Base-by-base conservation (phyloP, 1,284 basidiomycete species). In the Athelia psychrophila region DNA sequence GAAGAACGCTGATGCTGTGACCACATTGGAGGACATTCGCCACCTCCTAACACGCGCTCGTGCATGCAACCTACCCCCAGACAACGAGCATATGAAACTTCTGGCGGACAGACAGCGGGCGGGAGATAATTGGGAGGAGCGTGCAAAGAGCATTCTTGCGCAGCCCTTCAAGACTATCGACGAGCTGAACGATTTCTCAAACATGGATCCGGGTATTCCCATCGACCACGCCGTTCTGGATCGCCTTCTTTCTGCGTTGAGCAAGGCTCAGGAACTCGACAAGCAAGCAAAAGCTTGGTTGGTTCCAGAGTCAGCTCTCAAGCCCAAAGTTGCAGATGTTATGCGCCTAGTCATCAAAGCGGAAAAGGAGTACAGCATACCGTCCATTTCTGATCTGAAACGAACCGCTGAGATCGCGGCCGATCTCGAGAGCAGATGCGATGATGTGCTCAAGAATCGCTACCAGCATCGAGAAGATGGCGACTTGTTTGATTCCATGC, bases 241-340 rank as follows among this genome's bases (percentile, higher is more conserved):
- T 56, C 78, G 81, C 13, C 67, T 92, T 32, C 70, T 78, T 61
- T 73, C 76, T n/a, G 73, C 81, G 44, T 77, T 80, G 42, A 73
- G 71, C 33, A 86, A 84, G 64, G 88, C 86, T 18, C 79, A 79
- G 58, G 88, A 91, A 56, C 84, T 83, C 61, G 88, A 92, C 66
- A 84, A 82, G 69, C 84, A 87, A 59, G 88, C 88, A 13, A 80
- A 79, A 58, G 71, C 76, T 2, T 91, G 88, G 86, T 65, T 89
- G 23, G 66, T 72, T 16, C 79, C 79, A 8, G 81, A 84, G 42
- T 60, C 70, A 48, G 73, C 75, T 2, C 63, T 72, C 16, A 82
- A 80, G 58, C 86, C 88, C 10, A 79, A 80, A 53, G 76, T 86
- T 22, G 72, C 77, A 51, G 88, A 91, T 46, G 86, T 85, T 23